These are phyloP conservation scores for Colletotrichum nymphaeae DNA, from an alignment of 2,329 filamentous ascomycete genomes.

Conservation along the genomic window DNA sequence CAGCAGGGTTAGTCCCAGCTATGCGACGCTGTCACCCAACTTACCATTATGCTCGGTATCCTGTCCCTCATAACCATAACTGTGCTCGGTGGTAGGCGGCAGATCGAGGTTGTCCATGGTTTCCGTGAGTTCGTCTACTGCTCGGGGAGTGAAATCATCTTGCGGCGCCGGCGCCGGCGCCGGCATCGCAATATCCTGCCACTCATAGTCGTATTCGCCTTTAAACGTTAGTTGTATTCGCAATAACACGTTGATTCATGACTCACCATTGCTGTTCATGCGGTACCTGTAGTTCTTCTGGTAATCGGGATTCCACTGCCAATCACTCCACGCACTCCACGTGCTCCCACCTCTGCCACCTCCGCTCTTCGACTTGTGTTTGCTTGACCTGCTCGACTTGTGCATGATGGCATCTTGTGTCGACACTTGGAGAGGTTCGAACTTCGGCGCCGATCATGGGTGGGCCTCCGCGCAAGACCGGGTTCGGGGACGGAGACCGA, in stretches of 20 bases:
- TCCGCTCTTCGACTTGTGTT: conserved; percentile 39
- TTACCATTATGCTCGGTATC: background rate
- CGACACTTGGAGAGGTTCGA: background rate
- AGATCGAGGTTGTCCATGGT: conserved; percentile 22
- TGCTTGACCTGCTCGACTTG: conserved; percentile 39
- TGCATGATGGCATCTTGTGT: conserved; percentile 44
- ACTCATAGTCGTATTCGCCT: conserved; percentile 43
- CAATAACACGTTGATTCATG: background rate
- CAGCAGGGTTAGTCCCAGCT: background rate
- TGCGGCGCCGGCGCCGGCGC: conserved; percentile 33
- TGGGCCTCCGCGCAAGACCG: background rate
- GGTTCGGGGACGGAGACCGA: background rate
- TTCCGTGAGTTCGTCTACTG: conserved; percentile 39
- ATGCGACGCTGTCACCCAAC: background rate
- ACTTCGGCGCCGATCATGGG: background rate
- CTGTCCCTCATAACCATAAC: conserved; percentile 9
- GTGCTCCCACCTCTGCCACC: conserved; percentile 12
- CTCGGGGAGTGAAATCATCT: conserved; percentile 39
- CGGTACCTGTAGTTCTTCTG: conserved; percentile 44
- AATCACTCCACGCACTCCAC: conserved; percentile 40
- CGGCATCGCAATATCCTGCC: conserved; percentile 35
- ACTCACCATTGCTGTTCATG: conserved; percentile 43
- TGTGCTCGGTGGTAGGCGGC: background rate
- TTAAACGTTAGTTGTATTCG: conserved; percentile 4
- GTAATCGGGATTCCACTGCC: conserved; percentile 43